Conservation (phyloP, 169 alveolate genomes). For the Babesia ovis region DNA sequence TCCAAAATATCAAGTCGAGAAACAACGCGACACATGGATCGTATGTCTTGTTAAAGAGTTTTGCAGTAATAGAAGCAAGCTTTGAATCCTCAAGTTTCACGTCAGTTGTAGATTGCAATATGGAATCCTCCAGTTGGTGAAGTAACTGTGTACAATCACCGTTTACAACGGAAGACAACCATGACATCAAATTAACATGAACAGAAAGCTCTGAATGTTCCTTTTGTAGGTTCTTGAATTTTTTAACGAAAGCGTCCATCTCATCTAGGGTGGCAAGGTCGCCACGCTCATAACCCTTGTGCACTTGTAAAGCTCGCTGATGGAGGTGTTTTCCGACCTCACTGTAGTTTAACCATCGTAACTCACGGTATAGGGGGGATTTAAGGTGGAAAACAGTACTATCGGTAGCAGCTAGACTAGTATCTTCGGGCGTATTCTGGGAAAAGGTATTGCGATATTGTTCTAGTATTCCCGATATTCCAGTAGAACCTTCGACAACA, state of each 20-base stretch:
- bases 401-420: neutral
- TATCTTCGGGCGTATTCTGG: neutral
- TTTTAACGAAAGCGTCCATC: conserved; percentile 83
- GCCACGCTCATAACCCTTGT: conserved; percentile 84
- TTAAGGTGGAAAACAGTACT: conserved; percentile 16
- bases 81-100: conserved; percentile 40
- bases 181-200: conserved; percentile 86
- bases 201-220: conserved; percentile 86
- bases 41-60: conserved; percentile 43
- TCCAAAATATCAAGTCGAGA: conserved; percentile 63
- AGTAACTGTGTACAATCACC: conserved; percentile 71
- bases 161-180: conserved; percentile 72
- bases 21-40: conserved; percentile 57
- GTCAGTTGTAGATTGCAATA: conserved; percentile 62
- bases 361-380: conserved; percentile 72
- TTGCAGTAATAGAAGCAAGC: conserved; percentile 37
- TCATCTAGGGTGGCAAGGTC: conserved; percentile 80
- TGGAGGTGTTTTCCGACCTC: conserved; percentile 83
- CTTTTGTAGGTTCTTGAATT: conserved; percentile 82
- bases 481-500: conserved; percentile 47
- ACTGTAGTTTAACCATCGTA: conserved; percentile 78
- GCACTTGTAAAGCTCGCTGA: conserved; percentile 83
- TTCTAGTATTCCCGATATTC: conserved; percentile 4
- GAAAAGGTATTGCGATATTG: conserved; percentile 19
- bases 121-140: conserved; percentile 82